Base-by-base conservation (phyloP, 2,329 filamentous ascomycete genomes). In the Ceratocystis lukuohia region DNA sequence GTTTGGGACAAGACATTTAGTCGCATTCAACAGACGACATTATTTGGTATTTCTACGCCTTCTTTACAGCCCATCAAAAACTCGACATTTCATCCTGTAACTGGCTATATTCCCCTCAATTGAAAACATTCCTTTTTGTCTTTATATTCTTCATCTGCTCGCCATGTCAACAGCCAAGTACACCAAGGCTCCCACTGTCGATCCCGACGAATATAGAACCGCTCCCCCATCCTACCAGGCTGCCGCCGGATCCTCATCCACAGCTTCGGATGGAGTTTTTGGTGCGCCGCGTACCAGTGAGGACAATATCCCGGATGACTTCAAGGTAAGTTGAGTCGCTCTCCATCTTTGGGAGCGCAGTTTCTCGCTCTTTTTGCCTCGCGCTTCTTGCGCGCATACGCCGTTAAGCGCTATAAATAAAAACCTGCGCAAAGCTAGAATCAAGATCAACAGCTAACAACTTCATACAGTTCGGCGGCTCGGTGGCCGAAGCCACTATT, bases 241-340 rank as follows among this genome's bases (percentile, higher is more conserved):
- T 64, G 73, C 72, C 57, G 73, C 73, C 62, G 73, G 72, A 65
- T 82, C 84, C 68, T 81, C 84, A 46, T 79, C 83, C 30, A 76
- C 81, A 68, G 80, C 80, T 71, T 80, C 82, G 69, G 76, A 78
- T 68, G 66, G 46, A 22, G 80, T 88, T 50, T 83, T 89, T 67
- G 82, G 82, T 69, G 84, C 82, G 57, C 85, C 90, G 64, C 85
- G 92, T 72, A 83, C 81, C 74, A 92, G 92, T 76, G 85, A 92
- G 74, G 93, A 96, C 77, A 95, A 96, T 73, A 75, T 97, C 57
- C 93, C 93, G 1, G 93, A 97, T 79, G 93, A 97, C 77, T 97
- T 97, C 85, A 97, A 96, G 83, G 88, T 89, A 71, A 3, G 71
- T 15, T 15, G 37, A 12, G 37, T 41, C 12, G 2, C 37, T 4